Evolutionary conservation across 1,139 yeast genomes (phyloP), one percentile per base, ranked within the genome.

Genomic region (Scheffersomyces titani): DNA sequence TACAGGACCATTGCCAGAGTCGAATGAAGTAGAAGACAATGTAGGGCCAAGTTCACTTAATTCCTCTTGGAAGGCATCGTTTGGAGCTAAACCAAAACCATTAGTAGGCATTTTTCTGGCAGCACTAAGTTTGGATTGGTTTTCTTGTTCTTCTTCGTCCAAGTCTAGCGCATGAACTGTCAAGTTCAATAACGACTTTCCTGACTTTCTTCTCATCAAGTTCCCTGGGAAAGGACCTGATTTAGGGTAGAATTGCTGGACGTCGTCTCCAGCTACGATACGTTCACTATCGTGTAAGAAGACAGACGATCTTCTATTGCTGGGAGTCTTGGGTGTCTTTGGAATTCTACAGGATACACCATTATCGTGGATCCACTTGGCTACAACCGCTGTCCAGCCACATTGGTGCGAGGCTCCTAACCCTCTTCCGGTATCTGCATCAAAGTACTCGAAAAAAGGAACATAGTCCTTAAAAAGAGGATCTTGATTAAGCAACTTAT

Each of bases 311-410:
- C 70, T 69, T 50, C 72, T 68, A 4, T 71, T 63, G 36, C 66
- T 67, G 44, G 85, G 83, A 6, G 85, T 78, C 56, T 80, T 74
- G 47, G 87, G 86, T 54, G 87, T 74, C 73, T 81, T 74, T 54
- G 85, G 80, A 62, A 76, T 68, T 67, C 83, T 76, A 67, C 87
- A 84, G 0, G 92, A 83, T 51, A 87, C 82, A 57, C 97, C 98
- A 53, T 90, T 90, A 71, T 93, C 98, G 69, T 91, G 96, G 68
- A 93, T 92, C 85, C 96, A 86, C 73, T 94, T 90, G 52, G 97
- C 97, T 56, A 92, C 96, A 52, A 93, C 82, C 0, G 97, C 93
- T 0, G 98, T 93, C 98, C 98, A 93, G 18, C 98, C 98, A 77
- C 93, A 89, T 75, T 93, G 98, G 77, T 94, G 98, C 52, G 94